Conservation (phyloP, 1,284 basidiomycete genomes). For the Cryptococcus sp. region DNA sequence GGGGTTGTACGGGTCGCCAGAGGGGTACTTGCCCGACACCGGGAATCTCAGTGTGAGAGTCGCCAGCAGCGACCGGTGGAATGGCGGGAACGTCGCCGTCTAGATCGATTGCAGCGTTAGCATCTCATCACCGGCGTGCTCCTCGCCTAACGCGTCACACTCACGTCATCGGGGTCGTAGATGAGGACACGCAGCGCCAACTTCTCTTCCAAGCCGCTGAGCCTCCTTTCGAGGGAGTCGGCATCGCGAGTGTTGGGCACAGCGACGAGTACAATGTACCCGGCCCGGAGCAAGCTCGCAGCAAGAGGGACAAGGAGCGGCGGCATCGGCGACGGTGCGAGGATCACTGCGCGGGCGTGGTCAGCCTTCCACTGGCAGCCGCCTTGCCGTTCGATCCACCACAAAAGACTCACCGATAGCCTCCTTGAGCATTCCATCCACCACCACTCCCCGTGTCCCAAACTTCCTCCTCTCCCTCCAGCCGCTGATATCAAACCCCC, state of each 20-base stretch:
- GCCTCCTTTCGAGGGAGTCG: constrained; percentile 42
- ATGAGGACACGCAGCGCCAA: constrained; percentile 45
- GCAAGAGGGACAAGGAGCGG: constrained; percentile 41
- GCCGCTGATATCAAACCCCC: constrained; percentile 2
- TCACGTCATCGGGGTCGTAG: constrained; percentile 47
- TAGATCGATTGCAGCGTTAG: constrained; percentile 8
- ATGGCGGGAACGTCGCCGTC: constrained; percentile 45
- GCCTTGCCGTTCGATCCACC: no score
- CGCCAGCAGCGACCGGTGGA: constrained; percentile 46
- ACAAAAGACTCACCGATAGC: constrained; percentile 36
- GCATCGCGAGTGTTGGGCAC: constrained; percentile 46
- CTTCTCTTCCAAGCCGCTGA: constrained; percentile 40
- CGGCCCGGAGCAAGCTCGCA: constrained; percentile 41
- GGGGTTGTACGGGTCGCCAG: constrained; percentile 42
- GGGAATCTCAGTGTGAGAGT: constrained; percentile 48
- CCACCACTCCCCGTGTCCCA: constrained; percentile 32
- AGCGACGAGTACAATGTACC: constrained; percentile 49
- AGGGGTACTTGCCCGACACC: constrained; percentile 19
- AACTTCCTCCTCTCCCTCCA: constrained; percentile 20
- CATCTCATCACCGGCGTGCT: no score
- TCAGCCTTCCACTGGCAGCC: no score
- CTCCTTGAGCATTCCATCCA: constrained; percentile 48
- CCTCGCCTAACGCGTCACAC: constrained; percentile 6
- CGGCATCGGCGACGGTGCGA: constrained; percentile 43
- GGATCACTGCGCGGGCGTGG: constrained; percentile 28